Evolutionary conservation across 2,329 filamentous ascomycete genomes (phyloP).

Genomic region (Dothiorella sarmentorum): DNA sequence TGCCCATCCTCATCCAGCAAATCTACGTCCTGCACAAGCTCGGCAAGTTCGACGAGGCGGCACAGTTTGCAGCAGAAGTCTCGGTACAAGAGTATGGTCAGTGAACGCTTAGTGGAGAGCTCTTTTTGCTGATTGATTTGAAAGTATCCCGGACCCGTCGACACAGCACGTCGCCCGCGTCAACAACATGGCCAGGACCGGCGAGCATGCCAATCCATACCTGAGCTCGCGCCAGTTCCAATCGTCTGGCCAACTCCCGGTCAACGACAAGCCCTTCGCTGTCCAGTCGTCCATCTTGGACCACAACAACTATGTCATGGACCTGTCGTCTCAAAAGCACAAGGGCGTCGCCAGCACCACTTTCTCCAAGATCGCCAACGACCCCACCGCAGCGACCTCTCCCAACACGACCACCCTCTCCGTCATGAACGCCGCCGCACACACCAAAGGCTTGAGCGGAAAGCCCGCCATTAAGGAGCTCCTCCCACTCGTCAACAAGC

Average conservation of each 20-base stretch:
- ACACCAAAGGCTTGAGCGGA: conserved; percentile 60
- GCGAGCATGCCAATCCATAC: conserved; percentile 60
- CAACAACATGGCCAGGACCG: conserved; percentile 55
- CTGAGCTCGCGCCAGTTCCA: conserved; percentile 61
- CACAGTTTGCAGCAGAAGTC: conserved; percentile 59
- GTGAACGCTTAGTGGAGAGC: background rate
- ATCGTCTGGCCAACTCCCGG: conserved; percentile 43
- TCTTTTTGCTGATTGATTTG: conserved; percentile 3
- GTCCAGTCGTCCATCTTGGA: conserved; percentile 62
- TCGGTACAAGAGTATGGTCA: conserved; percentile 57
- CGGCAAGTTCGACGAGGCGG: conserved; percentile 64
- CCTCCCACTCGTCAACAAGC: conserved; percentile 65
- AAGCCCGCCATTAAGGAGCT: conserved; percentile 69
- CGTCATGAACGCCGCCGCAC: conserved; percentile 70
- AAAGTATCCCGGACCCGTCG: conserved; percentile 63
- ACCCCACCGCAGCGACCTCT: conserved; percentile 42
- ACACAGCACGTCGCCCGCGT: conserved; percentile 65
- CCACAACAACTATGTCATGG: conserved; percentile 62
- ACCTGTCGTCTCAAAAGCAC: conserved; percentile 66
- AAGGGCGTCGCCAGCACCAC: conserved; percentile 60
- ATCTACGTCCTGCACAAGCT: conserved; percentile 67
- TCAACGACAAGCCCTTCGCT: conserved; percentile 65
- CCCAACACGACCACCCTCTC: conserved; percentile 55
- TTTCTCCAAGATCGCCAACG: conserved; percentile 37
- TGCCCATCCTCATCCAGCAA: conserved; percentile 74